Evolutionary conservation across 371 early-diverging fungal genomes (phyloP), one percentile per base, ranked within the genome.

Genomic region (Actinomucor elegans): DNA sequence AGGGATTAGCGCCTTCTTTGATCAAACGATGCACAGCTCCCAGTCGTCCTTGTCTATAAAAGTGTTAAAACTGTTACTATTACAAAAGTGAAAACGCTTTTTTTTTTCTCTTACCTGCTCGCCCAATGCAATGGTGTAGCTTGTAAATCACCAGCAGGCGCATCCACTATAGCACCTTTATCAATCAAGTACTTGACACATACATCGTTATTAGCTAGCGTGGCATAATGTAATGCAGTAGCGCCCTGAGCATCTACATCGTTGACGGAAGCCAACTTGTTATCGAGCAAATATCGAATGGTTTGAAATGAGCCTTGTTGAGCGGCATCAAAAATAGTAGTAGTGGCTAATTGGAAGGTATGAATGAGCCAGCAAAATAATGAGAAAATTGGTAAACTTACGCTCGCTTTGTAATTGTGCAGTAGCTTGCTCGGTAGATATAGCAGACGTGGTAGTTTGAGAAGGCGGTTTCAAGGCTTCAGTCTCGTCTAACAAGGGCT

Each of bases 51-150:
- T 87, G 83, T 47, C 85, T 80, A 42, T 17, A 40, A 6, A 32
- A 24, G 40, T 55, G 62, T n/a, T n/a, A n/a, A n/a, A n/a, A 0
- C 34, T 34, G 15, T 35, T 28, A 26, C 17, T 29, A 18, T n/a
- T n/a, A n/a, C n/a, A 42, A n/a, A 17, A 46, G 46, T 35, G n/a
- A 41, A 33, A 26, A 46, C 32, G 24, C 28, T n/a, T 38, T 14
- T 18, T 32, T 17, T 28, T 29, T 31, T 41, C 27, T 5, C 26
- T 36, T 61, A 82, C 83, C 87, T 73, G 33, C 86, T 67, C 14
- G 94, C 94, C 97, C 96, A 96, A 52, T 94, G 95, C 44, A 96
- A 64, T 9, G 97, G 92, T 3, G 94, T 90, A 4, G 94, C 94
- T 31, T 77, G 61, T 26, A 90, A 72, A 41, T 93, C 93, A 23